phyloP scores from a whole-genome alignment of 1,139 yeast species.

The Geotrichum bryndzae region DNA sequence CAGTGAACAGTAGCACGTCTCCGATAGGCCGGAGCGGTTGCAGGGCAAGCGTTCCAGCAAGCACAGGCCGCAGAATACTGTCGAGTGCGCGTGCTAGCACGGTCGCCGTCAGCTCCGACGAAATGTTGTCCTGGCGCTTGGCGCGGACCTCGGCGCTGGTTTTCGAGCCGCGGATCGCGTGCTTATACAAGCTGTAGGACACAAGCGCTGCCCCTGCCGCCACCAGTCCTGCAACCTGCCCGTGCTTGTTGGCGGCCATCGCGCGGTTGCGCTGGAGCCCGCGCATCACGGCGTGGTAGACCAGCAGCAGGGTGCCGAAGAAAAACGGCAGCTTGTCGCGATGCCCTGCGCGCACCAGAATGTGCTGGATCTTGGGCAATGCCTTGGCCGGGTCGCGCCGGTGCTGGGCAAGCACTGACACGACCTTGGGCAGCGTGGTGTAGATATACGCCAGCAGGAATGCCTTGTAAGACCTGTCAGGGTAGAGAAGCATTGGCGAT shows the following conservation, averaged over 20 bases:
- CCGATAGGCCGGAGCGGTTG: slow-evolving; percentile 20
- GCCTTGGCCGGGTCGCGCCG: slow-evolving; percentile 24
- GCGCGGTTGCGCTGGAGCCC: slow-evolving; percentile 32
- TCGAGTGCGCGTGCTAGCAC: slow-evolving; percentile 27
- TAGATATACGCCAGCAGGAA: slow-evolving; percentile 39
- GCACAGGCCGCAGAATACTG: slow-evolving; percentile 20
- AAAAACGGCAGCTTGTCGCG: slow-evolving; percentile 37
- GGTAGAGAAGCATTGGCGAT: not conserved
- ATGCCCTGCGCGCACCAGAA: slow-evolving; percentile 30
- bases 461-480: slow-evolving; percentile 29
- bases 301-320: slow-evolving; percentile 26
- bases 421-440: slow-evolving; percentile 36
- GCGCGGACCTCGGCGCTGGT: slow-evolving; percentile 20
- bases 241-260: not conserved
- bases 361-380: slow-evolving; percentile 17
- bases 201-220: slow-evolving; percentile 16
- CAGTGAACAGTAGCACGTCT: slow-evolving; percentile 27
- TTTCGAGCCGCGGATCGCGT: slow-evolving; percentile 17
- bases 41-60: slow-evolving; percentile 18
- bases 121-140: slow-evolving; percentile 12
- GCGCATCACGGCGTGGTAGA: slow-evolving; percentile 18
- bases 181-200: slow-evolving; percentile 19
- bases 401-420: slow-evolving; percentile 24
- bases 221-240: slow-evolving; percentile 19
- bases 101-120: slow-evolving; percentile 26